Conservation (phyloP, 2,329 filamentous ascomycete genomes). For the Ceratocystis cubensis region DNA sequence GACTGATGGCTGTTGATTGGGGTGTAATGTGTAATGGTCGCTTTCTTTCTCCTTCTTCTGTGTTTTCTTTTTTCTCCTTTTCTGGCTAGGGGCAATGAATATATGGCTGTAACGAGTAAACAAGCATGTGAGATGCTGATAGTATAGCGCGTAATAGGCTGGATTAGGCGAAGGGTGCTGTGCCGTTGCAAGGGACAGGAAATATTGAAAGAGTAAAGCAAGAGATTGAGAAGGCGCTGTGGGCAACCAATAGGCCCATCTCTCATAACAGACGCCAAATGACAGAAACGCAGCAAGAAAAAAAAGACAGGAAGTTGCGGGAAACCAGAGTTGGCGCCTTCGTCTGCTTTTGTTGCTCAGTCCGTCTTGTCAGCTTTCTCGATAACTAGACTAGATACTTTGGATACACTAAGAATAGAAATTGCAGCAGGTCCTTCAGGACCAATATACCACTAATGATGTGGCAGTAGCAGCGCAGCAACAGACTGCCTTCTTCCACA, state of each 20-base stretch:
- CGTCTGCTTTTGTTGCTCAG: not conserved
- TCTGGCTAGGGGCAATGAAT: not conserved
- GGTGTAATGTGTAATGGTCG: not conserved
- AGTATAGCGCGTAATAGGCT: not conserved
- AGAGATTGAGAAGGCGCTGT: not conserved
- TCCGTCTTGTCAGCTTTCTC: not conserved
- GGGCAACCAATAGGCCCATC: not conserved
- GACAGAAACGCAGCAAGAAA: not conserved
- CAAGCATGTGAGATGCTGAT: not conserved
- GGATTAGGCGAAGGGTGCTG: not conserved
- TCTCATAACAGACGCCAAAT: not conserved
- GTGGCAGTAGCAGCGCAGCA: not conserved
- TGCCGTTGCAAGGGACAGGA: not conserved
- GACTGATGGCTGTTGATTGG: not conserved
- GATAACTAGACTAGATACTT: not conserved
- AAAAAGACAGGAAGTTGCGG: not conserved
- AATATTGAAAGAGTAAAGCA: not conserved
- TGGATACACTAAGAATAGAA: slow-evolving; percentile 3
- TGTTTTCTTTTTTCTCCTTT: no score
- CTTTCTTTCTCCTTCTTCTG: no score
- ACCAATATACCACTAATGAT: not conserved
- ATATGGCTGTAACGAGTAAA: not conserved
- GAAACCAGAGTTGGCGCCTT: slow-evolving; percentile 1
- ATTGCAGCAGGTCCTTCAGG: slow-evolving; percentile 2
- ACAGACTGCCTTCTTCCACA: not conserved